These are phyloP conservation scores for Chlamydomonas reinhardtii DNA, from an alignment of 163 green algal species.

Conservation along the genomic window DNA sequence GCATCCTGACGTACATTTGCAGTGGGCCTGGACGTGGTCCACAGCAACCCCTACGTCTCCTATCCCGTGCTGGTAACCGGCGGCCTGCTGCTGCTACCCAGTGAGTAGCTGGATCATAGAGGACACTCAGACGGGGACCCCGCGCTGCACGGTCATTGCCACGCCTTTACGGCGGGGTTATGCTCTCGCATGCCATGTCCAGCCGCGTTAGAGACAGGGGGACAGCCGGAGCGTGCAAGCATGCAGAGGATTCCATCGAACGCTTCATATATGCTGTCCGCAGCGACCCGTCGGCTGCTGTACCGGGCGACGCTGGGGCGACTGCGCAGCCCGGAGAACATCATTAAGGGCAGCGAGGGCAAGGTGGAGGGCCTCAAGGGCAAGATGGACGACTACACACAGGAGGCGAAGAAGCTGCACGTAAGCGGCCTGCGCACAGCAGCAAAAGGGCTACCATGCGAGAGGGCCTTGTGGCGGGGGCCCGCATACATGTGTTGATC, in stretches of 20 bases:
- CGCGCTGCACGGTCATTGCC: too few relatives aligned
- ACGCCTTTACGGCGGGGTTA: too few relatives aligned
- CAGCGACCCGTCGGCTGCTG: conserved; percentile 47
- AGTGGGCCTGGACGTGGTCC: conserved; percentile 14
- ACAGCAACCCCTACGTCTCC: conserved; percentile 30
- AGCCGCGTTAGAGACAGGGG: too few relatives aligned
- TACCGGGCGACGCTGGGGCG: conserved; percentile 55
- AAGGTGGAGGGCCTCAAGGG: conserved; percentile 40
- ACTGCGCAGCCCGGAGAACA: conserved; percentile 52
- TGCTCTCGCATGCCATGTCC: too few relatives aligned
- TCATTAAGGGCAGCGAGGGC: conserved; percentile 13
- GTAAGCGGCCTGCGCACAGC: not conserved
- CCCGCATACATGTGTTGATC: too few relatives aligned
- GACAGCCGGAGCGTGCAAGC: too few relatives aligned
- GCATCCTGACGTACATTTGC: too few relatives aligned
- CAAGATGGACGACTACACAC: conserved; percentile 50
- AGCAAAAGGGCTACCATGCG: too few relatives aligned
- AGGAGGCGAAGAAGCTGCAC: conserved; percentile 61
- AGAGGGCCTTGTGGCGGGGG: too few relatives aligned
- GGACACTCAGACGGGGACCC: too few relatives aligned
- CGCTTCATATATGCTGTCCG: too few relatives aligned
- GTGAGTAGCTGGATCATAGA: not conserved
- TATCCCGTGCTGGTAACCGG: conserved; percentile 33
- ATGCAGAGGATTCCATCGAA: too few relatives aligned
- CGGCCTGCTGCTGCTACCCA: conserved; percentile 22